phyloP scores from a whole-genome alignment of 2,329 filamentous ascomycete genomes.

The Colletotrichum shisoi region DNA sequence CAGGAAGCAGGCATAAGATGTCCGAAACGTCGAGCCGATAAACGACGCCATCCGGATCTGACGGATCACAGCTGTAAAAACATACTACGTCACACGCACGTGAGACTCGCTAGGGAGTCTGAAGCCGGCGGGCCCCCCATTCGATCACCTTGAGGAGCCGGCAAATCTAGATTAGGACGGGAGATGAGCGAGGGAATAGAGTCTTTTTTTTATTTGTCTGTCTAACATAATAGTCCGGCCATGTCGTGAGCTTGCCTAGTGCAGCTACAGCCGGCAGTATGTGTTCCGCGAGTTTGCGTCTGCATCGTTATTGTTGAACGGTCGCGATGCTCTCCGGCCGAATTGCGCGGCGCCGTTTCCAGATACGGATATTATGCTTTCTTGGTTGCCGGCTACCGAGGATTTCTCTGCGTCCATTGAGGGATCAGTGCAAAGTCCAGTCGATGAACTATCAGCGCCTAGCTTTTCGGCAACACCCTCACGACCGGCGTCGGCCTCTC shows the following conservation, averaged over 20 bases:
- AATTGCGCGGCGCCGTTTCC: neutral
- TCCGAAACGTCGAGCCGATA: slow-evolving; percentile 31
- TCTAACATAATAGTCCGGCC: slow-evolving; percentile 7
- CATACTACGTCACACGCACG: slow-evolving; percentile 34
- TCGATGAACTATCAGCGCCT: slow-evolving; percentile 22
- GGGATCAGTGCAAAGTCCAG: slow-evolving; percentile 29
- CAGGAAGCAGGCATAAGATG: slow-evolving; percentile 59
- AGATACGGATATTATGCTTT: neutral
- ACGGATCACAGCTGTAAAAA: slow-evolving; percentile 47
- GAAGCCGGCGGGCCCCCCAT: slow-evolving; percentile 25
- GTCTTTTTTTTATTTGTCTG: slow-evolving; percentile 37
- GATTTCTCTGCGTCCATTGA: slow-evolving; percentile 3
- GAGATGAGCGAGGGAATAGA: slow-evolving; percentile 39
- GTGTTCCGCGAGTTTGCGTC: neutral
- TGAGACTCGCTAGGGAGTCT: slow-evolving; percentile 33
- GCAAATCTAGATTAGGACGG: slow-evolving; percentile 33
- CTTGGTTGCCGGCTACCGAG: slow-evolving; percentile 4
- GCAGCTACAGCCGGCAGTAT: neutral
- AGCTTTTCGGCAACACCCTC: slow-evolving; percentile 17
- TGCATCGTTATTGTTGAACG: neutral
- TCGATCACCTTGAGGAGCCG: slow-evolving; percentile 31
- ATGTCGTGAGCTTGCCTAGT: neutral
- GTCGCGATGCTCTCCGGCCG: slow-evolving; percentile 3
- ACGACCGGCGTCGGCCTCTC: neutral
- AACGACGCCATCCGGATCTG: slow-evolving; percentile 40